Evolutionary conservation across 108 stramenopile genomes (phyloP), one percentile per base, ranked within the genome.

Genomic region (Skeletonema potamos): DNA sequence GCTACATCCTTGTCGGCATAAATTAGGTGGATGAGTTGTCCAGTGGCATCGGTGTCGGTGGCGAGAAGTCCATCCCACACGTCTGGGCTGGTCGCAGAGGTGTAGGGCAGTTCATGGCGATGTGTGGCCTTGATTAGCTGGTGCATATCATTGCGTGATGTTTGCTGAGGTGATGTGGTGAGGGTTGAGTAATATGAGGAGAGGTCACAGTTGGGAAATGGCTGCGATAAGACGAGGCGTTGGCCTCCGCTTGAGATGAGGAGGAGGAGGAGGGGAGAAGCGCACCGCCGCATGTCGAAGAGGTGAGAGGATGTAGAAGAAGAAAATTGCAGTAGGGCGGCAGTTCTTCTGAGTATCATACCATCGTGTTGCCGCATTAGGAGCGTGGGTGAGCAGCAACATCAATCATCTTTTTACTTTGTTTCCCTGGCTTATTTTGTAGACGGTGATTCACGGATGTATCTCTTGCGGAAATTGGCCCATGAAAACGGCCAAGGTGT

Each of bases 1-100:
- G 86, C 43, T n/a, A 82, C 58, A 27, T 60, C 62, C 15, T 46
- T 57, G 11, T 81, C 44, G n/a, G 39, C 13, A 73, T 89, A 83
- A 32, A 86, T 80, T 44, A 88, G 55, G 15, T 65, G 68, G 26
- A 87, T 78, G 18, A 29, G 68, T 41, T 69, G 58, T 27, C 54
- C 70, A 7, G 72, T 29, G 55, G 67, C 27, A n/a, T 77, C 74
- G 10, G 70, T 48, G 22, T 92, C 89, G 11, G 88, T 18, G 41
- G 77, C 84, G 26, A 75, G 62, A 11, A 90, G 66, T 8, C 85
- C 92, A 64, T 86, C 79, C 92, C 92, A 90, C 5, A 73, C 74
- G 68, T 92, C 92, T 8, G 28, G 24, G 6, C 44, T 13, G 33
- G 64, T 60, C 44, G 58, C 44, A 13, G 73, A 58, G 8, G 91